Evolutionary conservation across 2,329 filamentous ascomycete genomes (phyloP), one percentile per base, ranked within the genome.

Genomic region (Paraphoma chrysanthemicola): DNA sequence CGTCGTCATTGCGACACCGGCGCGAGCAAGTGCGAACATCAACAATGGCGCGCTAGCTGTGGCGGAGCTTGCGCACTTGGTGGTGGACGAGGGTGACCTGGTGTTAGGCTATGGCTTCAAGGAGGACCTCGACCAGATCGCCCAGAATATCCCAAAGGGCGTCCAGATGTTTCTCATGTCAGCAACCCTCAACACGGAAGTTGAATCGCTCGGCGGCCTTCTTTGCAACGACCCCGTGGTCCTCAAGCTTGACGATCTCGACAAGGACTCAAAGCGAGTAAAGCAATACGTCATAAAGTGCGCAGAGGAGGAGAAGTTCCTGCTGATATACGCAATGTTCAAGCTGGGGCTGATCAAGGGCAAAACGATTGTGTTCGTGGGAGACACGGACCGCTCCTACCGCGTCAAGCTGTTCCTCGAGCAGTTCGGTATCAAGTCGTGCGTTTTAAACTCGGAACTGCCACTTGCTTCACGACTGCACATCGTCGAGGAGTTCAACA

Each of bases 401-500:
- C 87, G 95, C 36, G 80, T 99, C 23, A 97, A 97, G 78, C 84
- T 99, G 7, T 99, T 95, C 73, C 86, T 99, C 50, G 95, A 99
- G 77, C 95, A 99, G 73, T 99, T 99, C 71, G 93, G 93, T 45
- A 94, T 97, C 72, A 90, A 92, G 74, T 94, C 91, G 69, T 96
- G 92, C 77, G 91, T 97, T 29, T 81, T 99, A 41, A 99, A 99
- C 79, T 95, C 92, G 1, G 94, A 99, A 73, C 80, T 99, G 36
- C 95, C 95, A 0, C 89, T 98, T 63, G 97, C 97, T 71, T 95
- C 91, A 1, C 85, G 95, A 57, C 88, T 97, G 39, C 94, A 99
- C 73, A 93, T 97, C 1, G 94, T 99, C 2, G 91, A 98, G 69
- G 93, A 98, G 75, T 99, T 99, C 80, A 99, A 98, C 81, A 91